Conservation (phyloP, 2,329 filamentous ascomycete species). For the Fusarium mangiferae region DNA sequence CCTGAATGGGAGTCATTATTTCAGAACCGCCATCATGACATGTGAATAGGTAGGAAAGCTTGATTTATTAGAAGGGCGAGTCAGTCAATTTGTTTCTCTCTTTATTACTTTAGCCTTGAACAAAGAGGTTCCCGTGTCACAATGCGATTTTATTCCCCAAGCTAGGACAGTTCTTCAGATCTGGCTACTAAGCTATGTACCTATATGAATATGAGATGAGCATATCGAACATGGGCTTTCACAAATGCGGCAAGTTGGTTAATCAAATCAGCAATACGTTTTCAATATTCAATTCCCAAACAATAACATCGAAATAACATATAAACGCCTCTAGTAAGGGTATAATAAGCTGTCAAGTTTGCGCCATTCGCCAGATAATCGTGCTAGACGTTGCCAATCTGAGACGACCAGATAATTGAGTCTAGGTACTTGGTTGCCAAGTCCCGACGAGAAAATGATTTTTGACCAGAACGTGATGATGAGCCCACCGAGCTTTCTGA, state of each 20-base stretch:
- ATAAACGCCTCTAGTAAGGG: slow-evolving; percentile 6
- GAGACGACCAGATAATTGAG: not conserved
- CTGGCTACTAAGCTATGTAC: too few relatives aligned
- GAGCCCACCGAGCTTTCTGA: not conserved
- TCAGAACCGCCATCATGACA: not conserved
- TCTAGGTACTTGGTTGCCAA: not conserved
- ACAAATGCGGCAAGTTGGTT: not conserved
- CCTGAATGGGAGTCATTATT: not conserved
- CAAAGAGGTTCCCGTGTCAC: not conserved
- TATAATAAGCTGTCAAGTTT: not conserved
- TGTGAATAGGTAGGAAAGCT: not conserved
- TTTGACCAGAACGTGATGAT: not conserved
- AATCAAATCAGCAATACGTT: not conserved
- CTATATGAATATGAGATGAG: not conserved
- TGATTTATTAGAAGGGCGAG: not conserved
- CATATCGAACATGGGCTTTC: not conserved
- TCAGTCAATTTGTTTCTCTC: not conserved
- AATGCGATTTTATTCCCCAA: too few relatives aligned
- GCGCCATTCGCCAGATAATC: not conserved
- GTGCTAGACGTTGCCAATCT: not conserved
- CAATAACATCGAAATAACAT: not conserved
- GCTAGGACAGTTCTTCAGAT: not conserved
- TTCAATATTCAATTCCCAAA: too few relatives aligned
- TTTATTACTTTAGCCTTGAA: not conserved
- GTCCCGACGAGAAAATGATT: not conserved